Conservation (phyloP, 495 filamentous ascomycete genomes). For the Trichocladium antarcticum region DNA sequence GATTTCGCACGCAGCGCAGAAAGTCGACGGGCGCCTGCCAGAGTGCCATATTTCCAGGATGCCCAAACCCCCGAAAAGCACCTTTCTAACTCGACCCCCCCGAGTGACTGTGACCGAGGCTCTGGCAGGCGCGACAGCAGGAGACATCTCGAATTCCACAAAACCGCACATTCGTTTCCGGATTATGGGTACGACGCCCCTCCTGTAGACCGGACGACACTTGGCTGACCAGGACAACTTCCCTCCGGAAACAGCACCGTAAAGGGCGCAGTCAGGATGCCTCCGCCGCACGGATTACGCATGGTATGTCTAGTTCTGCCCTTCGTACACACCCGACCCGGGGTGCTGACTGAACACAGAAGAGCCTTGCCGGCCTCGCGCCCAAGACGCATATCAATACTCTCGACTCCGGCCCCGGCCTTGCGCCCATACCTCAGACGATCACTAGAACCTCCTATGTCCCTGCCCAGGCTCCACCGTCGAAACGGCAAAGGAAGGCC, state of each 20-base stretch:
- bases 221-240: slow-evolving; percentile 8
- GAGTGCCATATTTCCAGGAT: slow-evolving; percentile 12
- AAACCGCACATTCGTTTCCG: slow-evolving; percentile 18
- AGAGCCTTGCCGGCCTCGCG: neutral
- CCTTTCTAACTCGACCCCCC: neutral
- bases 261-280: slow-evolving; percentile 16
- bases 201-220: neutral
- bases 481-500: slow-evolving; percentile 23
- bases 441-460: neutral
- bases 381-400: slow-evolving; percentile 8
- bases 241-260: slow-evolving; percentile 17
- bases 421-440: neutral
- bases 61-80: slow-evolving; percentile 10
- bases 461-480: slow-evolving; percentile 2
- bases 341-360: slow-evolving; percentile 1
- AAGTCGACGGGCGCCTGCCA: neutral
- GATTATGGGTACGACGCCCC: slow-evolving; percentile 24
- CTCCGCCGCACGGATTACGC: neutral
- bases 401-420: slow-evolving; percentile 2
- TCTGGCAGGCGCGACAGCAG: slow-evolving; percentile 6
- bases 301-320: neutral
- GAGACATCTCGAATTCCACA: slow-evolving; percentile 13
- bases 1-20: neutral
- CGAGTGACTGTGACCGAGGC: neutral
- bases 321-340: neutral